Base-by-base conservation (phyloP, 2,329 filamentous ascomycete genomes). In the Nannizziopsis arthrosporioides region DNA sequence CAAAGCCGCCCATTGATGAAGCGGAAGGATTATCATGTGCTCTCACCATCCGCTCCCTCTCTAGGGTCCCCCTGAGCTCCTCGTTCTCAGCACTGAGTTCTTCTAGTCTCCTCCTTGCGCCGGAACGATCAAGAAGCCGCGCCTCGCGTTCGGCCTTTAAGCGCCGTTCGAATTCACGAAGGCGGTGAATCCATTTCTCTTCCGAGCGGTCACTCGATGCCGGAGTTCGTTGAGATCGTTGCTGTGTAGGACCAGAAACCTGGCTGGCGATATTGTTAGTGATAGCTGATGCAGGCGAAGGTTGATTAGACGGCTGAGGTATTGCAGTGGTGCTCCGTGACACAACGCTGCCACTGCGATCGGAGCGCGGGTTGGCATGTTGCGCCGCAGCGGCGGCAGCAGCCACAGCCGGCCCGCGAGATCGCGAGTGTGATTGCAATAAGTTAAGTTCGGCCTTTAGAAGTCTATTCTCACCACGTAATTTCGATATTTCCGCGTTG, bases 131-230 rank as follows among this genome's bases (percentile, higher is more conserved):
- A 50, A 94, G 72, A 46, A 93, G 72, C 39, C 92, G 73, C 1
- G 82, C 88, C 65, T 96, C 92, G 11, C 92, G 73, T 68, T 98
- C 92, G 40, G 85, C 81, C 64, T 94, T 94, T 14, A 98, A 73
- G 57, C 93, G 80, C 55, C 82, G 77, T 71, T 98, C 92, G 56
- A 96, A 71, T 61, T 96, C 89, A 49, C 86, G 80, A 31, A 96
- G 73, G 5, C 92, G 73, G 54, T 94, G 78, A 54, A 93, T 80
- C 86, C 87, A 94, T 56, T 84, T 79, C 55, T 85, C 82, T 56
- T 90, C 83, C 35, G 72, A 59, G 8, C 54, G 54, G n/a, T 67
- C 61, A 54, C 53, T 58, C 30, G 52, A 45, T 10, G 53, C 42
- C 31, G 47, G 42, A 22, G 47, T 51, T 36, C 36, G 37, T 41